Conservation (phyloP, 2,329 filamentous ascomycete species). For the Fusarium newnesense region DNA sequence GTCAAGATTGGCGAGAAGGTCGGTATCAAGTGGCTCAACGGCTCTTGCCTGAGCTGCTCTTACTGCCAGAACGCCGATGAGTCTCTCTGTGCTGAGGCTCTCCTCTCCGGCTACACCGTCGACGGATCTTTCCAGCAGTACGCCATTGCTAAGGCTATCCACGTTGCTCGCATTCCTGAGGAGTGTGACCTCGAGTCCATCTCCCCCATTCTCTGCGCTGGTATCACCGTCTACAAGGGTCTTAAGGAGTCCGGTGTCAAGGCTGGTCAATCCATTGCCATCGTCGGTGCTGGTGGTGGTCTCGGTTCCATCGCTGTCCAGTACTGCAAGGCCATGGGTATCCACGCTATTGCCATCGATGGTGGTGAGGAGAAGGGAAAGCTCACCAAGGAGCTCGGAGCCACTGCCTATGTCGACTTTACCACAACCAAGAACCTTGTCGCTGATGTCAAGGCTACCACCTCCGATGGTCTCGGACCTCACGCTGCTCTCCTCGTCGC, state of each 20-base stretch:
- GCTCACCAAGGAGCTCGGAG: slow-evolving; percentile 77
- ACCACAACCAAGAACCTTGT: slow-evolving; percentile 79
- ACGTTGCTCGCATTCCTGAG: slow-evolving; percentile 85
- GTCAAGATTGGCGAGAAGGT: slow-evolving; percentile 85
- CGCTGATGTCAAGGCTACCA: slow-evolving; percentile 83
- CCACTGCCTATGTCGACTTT: slow-evolving; percentile 83
- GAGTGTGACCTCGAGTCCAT: slow-evolving; percentile 79
- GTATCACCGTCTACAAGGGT: slow-evolving; percentile 92
- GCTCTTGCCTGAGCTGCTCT: slow-evolving; percentile 82
- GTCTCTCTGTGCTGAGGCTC: slow-evolving; percentile 79
- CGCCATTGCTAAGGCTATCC: slow-evolving; percentile 84
- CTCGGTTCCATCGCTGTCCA: slow-evolving; percentile 83
- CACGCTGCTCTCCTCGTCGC: slow-evolving; percentile 90
- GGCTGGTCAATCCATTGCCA: slow-evolving; percentile 81
- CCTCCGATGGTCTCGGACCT: slow-evolving; percentile 82
- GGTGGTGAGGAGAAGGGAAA: slow-evolving; percentile 82
- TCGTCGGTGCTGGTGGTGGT: slow-evolving; percentile 88
- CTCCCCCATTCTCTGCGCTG: slow-evolving; percentile 83
- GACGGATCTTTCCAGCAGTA: slow-evolving; percentile 96
- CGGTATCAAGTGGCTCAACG: slow-evolving; percentile 94
- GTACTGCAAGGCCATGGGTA: slow-evolving; percentile 91
- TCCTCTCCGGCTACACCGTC: slow-evolving; percentile 90
- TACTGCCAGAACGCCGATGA: slow-evolving; percentile 87
- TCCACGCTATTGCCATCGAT: slow-evolving; percentile 84
- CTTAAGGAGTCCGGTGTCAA: slow-evolving; percentile 82